These are phyloP conservation scores for Penicillium sp. DNA, from an alignment of 2,329 filamentous ascomycete species.

Conservation along the genomic window DNA sequence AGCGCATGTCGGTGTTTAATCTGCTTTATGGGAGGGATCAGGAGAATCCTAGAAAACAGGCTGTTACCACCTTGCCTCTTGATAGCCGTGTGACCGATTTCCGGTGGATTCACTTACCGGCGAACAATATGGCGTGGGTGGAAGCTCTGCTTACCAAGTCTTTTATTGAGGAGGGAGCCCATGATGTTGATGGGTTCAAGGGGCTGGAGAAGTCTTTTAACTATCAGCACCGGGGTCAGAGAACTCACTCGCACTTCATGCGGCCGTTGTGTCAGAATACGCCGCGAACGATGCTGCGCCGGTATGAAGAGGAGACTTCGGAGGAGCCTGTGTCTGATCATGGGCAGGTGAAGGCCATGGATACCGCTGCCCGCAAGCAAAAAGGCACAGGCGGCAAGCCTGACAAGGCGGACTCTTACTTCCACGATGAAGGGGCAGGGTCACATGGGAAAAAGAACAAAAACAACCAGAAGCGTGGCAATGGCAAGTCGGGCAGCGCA, in stretches of 20 bases:
- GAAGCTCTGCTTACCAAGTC: slow-evolving; percentile 56
- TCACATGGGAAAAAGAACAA: slow-evolving; percentile 25
- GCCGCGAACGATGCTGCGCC: slow-evolving; percentile 23
- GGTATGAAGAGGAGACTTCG: slow-evolving; percentile 16
- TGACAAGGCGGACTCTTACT: slow-evolving; percentile 22
- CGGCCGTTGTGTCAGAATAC: slow-evolving; percentile 50
- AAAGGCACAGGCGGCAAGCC: slow-evolving; percentile 21
- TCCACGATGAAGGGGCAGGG: slow-evolving; percentile 20
- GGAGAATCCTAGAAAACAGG: slow-evolving; percentile 40
- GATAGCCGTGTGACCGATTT: slow-evolving; percentile 44
- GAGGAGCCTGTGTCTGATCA: slow-evolving; percentile 14
- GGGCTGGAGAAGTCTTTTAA: slow-evolving; percentile 53
- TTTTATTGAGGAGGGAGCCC: slow-evolving; percentile 55
- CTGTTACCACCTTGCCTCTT: slow-evolving; percentile 40
- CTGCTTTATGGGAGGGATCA: slow-evolving; percentile 45
- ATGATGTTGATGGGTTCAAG: slow-evolving; percentile 57
- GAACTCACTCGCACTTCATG: slow-evolving; percentile 56
- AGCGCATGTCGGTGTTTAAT: slow-evolving; percentile 45
- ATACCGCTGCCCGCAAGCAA: slow-evolving; percentile 20
- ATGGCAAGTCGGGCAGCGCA: slow-evolving; percentile 21
- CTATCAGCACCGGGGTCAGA: slow-evolving; percentile 53
- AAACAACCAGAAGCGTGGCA: slow-evolving; percentile 22
- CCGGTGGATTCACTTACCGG: slow-evolving; percentile 48
- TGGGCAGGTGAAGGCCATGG: slow-evolving; percentile 7
- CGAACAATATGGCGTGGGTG: slow-evolving; percentile 52